Percentiles rank a stretch among this genome's conserved stretches.
These are phyloP conservation scores for Scolecobasidium constrictum DNA, from an alignment of 2,329 filamentous ascomycete species.

Conservation along the genomic window DNA sequence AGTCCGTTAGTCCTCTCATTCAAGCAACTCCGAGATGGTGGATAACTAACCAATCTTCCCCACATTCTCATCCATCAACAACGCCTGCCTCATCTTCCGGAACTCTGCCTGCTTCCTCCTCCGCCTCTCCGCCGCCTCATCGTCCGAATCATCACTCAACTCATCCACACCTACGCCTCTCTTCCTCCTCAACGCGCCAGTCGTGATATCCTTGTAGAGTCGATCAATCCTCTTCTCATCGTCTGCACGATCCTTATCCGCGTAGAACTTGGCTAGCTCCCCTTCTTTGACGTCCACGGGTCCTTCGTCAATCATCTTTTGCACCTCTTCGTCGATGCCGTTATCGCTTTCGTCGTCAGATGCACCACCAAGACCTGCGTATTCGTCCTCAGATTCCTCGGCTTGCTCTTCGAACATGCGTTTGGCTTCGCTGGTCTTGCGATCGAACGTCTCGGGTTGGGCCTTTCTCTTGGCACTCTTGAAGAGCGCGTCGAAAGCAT, in stretches of 20 bases:
- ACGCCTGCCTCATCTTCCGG: slow-evolving; percentile 79
- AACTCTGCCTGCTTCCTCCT: slow-evolving; percentile 81
- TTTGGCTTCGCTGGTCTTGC: slow-evolving; percentile 77
- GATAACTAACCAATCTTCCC: slow-evolving; percentile 53
- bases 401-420: slow-evolving; percentile 87
- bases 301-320: slow-evolving; percentile 80
- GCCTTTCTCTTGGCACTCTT: slow-evolving; percentile 55
- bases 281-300: slow-evolving; percentile 69
- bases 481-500: slow-evolving; percentile 10
- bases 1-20: slow-evolving; percentile 7
- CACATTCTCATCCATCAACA: slow-evolving; percentile 80
- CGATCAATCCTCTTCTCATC: slow-evolving; percentile 86
- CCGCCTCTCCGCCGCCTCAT: slow-evolving; percentile 57
- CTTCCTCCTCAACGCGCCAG: slow-evolving; percentile 75
- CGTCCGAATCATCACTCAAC: slow-evolving; percentile 85
- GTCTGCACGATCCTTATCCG: slow-evolving; percentile 68
- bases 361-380: slow-evolving; percentile 80
- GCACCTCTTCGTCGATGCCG: slow-evolving; percentile 63
- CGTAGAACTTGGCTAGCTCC: slow-evolving; percentile 75
- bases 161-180: slow-evolving; percentile 66
- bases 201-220: slow-evolving; percentile 86
- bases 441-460: slow-evolving; percentile 57
- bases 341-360: slow-evolving; percentile 77
- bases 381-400: slow-evolving; percentile 96
- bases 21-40: background rate